A percentile compares a stretch with the other conserved stretches of the same genome.
phyloP scores from a whole-genome alignment of 2,329 filamentous ascomycete species.

The Colletotrichum spinosum region DNA sequence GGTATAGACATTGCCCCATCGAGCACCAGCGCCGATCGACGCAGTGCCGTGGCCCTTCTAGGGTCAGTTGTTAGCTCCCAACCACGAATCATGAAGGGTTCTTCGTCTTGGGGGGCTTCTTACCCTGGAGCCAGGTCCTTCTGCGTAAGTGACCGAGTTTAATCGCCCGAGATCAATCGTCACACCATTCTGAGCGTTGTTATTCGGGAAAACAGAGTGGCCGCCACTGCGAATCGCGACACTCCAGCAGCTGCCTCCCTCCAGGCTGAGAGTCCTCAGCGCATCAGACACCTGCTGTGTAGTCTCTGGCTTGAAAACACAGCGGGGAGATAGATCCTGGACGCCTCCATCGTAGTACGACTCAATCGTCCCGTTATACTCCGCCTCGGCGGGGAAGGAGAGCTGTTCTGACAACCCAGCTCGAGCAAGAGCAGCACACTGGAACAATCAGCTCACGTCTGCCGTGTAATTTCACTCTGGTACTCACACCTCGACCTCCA shows the following conservation, averaged over 20 bases:
- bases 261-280: conserved; percentile 8
- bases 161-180: conserved; percentile 23
- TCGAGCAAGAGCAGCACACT: conserved; percentile 10
- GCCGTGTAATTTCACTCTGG: neutral
- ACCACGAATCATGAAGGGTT: too few species aligned
- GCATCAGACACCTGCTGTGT: conserved; percentile 12
- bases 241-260: conserved; percentile 39
- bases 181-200: conserved; percentile 43
- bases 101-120: neutral
- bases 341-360: conserved; percentile 21
- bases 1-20: conserved; percentile 10
- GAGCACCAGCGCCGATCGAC: conserved; percentile 9
- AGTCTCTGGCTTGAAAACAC: conserved; percentile 25
- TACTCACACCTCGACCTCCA: conserved; percentile 3
- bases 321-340: conserved; percentile 19
- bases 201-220: conserved; percentile 46
- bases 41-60: conserved; percentile 1
- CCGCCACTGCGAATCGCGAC: conserved; percentile 56
- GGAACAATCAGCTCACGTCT: neutral
- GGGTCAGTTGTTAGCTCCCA: neutral
- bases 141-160: neutral
- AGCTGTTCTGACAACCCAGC: conserved; percentile 19
- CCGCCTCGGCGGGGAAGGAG: conserved; percentile 10
- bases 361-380: conserved; percentile 14
- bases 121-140: neutral